phyloP scores from a whole-genome alignment of 139 green algal genomes.

The Micractinium sp. region DNA sequence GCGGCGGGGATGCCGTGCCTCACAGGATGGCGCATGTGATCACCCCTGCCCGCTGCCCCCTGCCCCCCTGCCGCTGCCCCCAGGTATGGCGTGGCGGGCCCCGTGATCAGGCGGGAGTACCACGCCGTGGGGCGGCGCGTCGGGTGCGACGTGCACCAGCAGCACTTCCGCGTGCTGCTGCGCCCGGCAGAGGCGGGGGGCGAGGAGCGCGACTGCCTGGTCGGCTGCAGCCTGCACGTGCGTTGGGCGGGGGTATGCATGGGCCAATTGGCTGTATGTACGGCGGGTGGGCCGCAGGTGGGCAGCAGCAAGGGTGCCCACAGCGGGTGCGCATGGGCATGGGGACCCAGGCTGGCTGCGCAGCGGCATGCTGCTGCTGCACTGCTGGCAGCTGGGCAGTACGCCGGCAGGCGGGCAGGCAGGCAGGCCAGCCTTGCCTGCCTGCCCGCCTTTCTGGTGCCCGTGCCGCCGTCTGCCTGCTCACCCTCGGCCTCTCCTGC shows the following conservation, averaged over 20 bases:
- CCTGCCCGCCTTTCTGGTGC: neutral
- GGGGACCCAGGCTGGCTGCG: too few relatives aligned
- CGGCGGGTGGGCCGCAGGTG: neutral
- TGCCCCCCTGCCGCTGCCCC: too few relatives aligned
- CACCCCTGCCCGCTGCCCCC: neutral
- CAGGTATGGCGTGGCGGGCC: slow-evolving; percentile 59
- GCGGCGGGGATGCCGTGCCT: too few relatives aligned
- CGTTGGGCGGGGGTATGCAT: neutral
- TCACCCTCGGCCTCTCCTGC: too few relatives aligned
- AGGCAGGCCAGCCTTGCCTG: neutral
- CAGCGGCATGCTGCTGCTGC: neutral
- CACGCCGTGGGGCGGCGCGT: slow-evolving; percentile 11
- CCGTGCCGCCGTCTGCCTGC: neutral
- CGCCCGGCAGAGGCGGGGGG: neutral
- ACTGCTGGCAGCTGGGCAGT: neutral
- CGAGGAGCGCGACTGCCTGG: neutral
- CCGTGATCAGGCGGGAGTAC: slow-evolving; percentile 48
- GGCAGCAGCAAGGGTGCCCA: neutral
- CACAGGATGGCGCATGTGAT: neutral
- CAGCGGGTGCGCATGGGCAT: too few relatives aligned
- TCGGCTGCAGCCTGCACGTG: slow-evolving; percentile 4
- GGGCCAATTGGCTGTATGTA: too few relatives aligned
- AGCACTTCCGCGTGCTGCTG: neutral
- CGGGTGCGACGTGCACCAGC: slow-evolving; percentile 35
- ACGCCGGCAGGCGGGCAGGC: neutral